These are phyloP conservation scores for Fomitiporia mediterranea DNA, from an alignment of 1,284 basidiomycete species.

Conservation along the genomic window DNA sequence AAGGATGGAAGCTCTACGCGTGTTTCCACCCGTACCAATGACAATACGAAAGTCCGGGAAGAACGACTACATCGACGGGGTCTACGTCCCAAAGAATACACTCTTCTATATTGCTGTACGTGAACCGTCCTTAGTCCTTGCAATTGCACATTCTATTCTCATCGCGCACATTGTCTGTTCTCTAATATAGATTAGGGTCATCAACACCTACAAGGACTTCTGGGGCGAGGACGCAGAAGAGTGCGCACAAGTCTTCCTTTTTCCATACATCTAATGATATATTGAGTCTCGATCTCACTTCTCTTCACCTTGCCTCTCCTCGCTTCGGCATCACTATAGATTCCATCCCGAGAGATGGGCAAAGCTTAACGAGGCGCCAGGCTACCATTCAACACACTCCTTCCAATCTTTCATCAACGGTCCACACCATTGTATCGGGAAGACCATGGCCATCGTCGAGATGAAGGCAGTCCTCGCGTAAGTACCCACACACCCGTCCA, in stretches of 20 bases:
- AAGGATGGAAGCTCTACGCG: conserved; percentile 37
- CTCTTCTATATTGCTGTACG: conserved; percentile 43
- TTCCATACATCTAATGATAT: neutral
- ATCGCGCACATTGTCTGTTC: neutral
- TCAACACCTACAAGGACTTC: conserved; percentile 28
- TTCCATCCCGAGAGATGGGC: conserved; percentile 21
- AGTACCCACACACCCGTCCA: conserved; percentile 25
- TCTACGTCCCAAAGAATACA: conserved; percentile 44
- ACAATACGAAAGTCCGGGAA: conserved; percentile 40
- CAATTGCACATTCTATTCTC: neutral
- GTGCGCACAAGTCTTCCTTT: conserved; percentile 3
- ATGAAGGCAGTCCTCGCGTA: conserved; percentile 46
- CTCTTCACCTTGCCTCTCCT: neutral
- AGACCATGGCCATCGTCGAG: conserved; percentile 47
- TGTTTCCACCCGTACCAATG: conserved; percentile 44
- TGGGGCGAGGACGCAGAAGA: conserved; percentile 22
- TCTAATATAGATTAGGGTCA: conserved; percentile 40
- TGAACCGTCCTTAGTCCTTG: conserved; percentile 9
- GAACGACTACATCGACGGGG: conserved; percentile 40
- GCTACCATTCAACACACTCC: conserved; percentile 10
- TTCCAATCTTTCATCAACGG: conserved; percentile 20
- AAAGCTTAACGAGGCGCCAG: neutral
- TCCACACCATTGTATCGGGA: conserved; percentile 22
- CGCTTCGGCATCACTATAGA: neutral
- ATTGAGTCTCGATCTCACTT: no score